phyloP scores from a whole-genome alignment of 2,329 filamentous ascomycete genomes.

The Sporothrix globosa region DNA sequence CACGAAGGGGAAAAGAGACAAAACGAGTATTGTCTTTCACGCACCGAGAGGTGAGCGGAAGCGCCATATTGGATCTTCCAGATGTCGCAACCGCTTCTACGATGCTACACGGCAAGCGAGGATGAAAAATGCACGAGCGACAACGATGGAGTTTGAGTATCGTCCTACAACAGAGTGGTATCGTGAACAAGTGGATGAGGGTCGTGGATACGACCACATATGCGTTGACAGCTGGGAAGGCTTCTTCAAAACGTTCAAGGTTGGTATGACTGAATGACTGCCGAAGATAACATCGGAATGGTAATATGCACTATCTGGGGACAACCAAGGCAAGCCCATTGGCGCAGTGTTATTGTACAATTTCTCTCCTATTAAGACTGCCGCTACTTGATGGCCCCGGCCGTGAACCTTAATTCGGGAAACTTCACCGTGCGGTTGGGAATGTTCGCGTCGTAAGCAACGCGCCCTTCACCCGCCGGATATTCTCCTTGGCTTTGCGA shows the following conservation, averaged over 20 bases:
- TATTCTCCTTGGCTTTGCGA: slow-evolving; percentile 71
- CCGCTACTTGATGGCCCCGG: not conserved
- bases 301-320: not conserved
- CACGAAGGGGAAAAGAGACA: slow-evolving; percentile 24
- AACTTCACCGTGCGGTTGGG: slow-evolving; percentile 50
- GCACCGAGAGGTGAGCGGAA: slow-evolving; percentile 46
- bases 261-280: not conserved
- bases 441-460: slow-evolving; percentile 76
- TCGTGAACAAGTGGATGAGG: slow-evolving; percentile 50
- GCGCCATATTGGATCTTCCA: slow-evolving; percentile 36
- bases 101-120: slow-evolving; percentile 43
- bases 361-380: not conserved
- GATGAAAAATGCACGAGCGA: slow-evolving; percentile 36
- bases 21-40: slow-evolving; percentile 50
- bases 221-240: slow-evolving; percentile 50
- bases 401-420: not conserved
- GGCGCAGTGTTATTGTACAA: not conserved
- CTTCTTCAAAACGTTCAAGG: slow-evolving; percentile 42
- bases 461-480: slow-evolving; percentile 77
- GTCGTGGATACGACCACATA: slow-evolving; percentile 56
- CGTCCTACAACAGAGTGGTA: slow-evolving; percentile 59
- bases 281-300: not conserved
- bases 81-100: slow-evolving; percentile 52
- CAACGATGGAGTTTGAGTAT: slow-evolving; percentile 48
- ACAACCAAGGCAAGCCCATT: too few species aligned